phyloP scores from a whole-genome alignment of 1,139 yeast species.

The Nakaseomyces glabratus region DNA sequence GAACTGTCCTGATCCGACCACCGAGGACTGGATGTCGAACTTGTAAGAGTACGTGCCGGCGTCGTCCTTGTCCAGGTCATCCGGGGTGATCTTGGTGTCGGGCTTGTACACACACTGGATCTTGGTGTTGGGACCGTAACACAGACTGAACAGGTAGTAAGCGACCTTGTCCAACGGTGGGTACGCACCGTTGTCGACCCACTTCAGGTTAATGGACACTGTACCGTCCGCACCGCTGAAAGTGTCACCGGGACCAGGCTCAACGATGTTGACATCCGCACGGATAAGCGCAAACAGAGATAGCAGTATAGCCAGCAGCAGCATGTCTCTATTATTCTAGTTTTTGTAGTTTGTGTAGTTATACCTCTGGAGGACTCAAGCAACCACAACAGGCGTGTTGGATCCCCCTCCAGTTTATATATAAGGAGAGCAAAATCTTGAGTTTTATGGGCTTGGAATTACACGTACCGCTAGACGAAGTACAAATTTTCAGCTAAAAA shows the following conservation, averaged over 20 bases:
- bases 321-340: no score
- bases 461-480: no score
- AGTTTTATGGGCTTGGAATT: no score
- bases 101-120: constrained; percentile 39
- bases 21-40: constrained; percentile 37
- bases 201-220: constrained; percentile 23
- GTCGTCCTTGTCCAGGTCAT: constrained; percentile 21
- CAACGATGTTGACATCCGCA: constrained; percentile 4
- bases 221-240: constrained; percentile 1
- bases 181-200: constrained; percentile 49
- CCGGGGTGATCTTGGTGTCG: constrained; percentile 24
- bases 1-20: constrained; percentile 55
- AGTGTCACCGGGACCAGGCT: not conserved
- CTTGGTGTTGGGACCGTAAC: constrained; percentile 54
- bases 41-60: constrained; percentile 30
- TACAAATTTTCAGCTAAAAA: no score
- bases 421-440: no score
- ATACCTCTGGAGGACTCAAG: no score
- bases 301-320: not conserved
- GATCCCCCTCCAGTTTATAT: no score
- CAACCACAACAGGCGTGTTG: no score
- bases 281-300: not conserved
- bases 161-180: constrained; percentile 42
- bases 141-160: constrained; percentile 46
- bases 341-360: no score